Evolutionary conservation across 2,329 filamentous ascomycete species (phyloP).

Genomic region (Pestalotiopsis sp.): DNA sequence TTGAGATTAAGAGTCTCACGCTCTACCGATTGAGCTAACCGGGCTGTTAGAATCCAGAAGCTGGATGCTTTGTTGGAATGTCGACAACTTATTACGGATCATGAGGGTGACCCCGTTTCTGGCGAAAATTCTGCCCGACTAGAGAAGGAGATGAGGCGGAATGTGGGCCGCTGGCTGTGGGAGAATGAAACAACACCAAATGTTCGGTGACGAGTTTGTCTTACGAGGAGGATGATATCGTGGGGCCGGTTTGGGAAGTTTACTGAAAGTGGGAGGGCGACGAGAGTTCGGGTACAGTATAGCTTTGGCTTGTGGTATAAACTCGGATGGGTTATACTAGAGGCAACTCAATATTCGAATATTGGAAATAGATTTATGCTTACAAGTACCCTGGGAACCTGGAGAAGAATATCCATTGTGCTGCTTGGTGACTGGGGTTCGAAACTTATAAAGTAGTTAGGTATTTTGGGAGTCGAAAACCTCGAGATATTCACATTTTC

Average conservation of each 20-base stretch:
- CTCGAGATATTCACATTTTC: no score
- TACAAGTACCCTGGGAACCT: no score
- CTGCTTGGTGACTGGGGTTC: no score
- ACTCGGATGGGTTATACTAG: no score
- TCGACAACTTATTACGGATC: not conserved
- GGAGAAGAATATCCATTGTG: no score
- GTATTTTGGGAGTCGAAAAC: no score
- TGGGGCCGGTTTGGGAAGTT: not conserved
- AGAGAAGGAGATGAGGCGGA: not conserved
- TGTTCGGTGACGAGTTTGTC: not conserved
- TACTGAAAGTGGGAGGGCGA: not conserved
- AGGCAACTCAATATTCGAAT: no score
- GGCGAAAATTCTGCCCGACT: not conserved
- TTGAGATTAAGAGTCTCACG: conserved; percentile 65
- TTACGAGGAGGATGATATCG: not conserved
- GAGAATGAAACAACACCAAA: not conserved
- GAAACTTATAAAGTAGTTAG: no score
- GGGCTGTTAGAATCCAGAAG: conserved; percentile 29
- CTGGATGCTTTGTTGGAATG: not conserved
- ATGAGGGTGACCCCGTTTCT: not conserved
- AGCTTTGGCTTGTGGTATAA: no score
- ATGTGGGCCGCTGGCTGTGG: not conserved
- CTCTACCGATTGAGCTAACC: conserved; percentile 72
- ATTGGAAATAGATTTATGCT: no score
- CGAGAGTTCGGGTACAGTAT: not conserved